Evolutionary conservation across 495 filamentous ascomycete species (phyloP).

Genomic region (Cercophora samala): DNA sequence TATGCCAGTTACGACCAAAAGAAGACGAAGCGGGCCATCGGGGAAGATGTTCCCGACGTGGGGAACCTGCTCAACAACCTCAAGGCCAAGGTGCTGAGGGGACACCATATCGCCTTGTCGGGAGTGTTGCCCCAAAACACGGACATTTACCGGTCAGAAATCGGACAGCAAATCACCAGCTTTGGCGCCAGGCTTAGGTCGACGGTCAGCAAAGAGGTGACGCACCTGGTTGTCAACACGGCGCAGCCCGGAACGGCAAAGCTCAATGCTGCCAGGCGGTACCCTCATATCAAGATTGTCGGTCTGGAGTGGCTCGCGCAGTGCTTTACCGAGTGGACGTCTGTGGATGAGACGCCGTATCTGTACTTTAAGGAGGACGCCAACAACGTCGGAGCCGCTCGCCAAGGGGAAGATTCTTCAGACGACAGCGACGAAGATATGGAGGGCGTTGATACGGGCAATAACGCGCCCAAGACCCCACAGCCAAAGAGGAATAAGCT

Average conservation of each 20-base stretch:
- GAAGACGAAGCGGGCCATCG: slow-evolving; percentile 45
- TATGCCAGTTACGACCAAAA: slow-evolving; percentile 68
- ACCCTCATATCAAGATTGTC: slow-evolving; percentile 78
- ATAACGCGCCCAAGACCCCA: neutral
- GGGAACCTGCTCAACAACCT: slow-evolving; percentile 74
- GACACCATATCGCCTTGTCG: slow-evolving; percentile 74
- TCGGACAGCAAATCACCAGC: slow-evolving; percentile 74
- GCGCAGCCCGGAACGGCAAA: slow-evolving; percentile 79
- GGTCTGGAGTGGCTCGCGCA: slow-evolving; percentile 84
- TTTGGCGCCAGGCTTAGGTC: slow-evolving; percentile 76
- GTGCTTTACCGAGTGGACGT: slow-evolving; percentile 73
- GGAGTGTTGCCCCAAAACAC: slow-evolving; percentile 79
- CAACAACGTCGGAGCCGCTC: neutral
- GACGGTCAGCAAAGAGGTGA: slow-evolving; percentile 45
- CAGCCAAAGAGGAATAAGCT: neutral
- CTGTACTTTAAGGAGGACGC: slow-evolving; percentile 49
- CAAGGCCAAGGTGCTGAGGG: slow-evolving; percentile 67
- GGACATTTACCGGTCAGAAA: slow-evolving; percentile 72
- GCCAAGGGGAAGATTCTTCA: neutral
- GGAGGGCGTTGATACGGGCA: neutral
- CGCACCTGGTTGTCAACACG: slow-evolving; percentile 52
- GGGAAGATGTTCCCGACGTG: slow-evolving; percentile 75
- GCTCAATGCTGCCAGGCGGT: slow-evolving; percentile 72
- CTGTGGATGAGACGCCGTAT: slow-evolving; percentile 71
- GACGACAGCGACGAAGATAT: neutral